Evolutionary conservation across 1,284 basidiomycete species (phyloP).

Genomic region (Agroathelia rolfsii): DNA sequence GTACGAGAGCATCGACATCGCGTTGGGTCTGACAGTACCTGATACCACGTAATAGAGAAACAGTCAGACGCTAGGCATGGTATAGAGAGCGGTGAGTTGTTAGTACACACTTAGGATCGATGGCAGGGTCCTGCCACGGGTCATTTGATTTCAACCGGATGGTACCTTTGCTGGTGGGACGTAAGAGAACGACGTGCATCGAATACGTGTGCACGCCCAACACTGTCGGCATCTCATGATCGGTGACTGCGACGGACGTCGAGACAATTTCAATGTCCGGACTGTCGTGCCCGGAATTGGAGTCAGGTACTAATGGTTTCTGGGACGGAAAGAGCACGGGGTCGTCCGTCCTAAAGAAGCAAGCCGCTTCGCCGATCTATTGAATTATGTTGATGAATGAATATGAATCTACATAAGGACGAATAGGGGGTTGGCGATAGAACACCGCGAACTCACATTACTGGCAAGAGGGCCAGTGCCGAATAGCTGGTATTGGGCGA

Average conservation of each 20-base stretch:
- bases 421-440: no score
- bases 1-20: conserved; percentile 44
- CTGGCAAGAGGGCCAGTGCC: conserved; percentile 37
- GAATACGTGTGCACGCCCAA: conserved; percentile 14
- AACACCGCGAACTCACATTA: conserved; percentile 53
- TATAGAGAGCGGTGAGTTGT: no score
- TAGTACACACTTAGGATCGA: conserved; percentile 36
- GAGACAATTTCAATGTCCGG: conserved; percentile 61
- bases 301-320: no score
- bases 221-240: no score
- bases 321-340: no score
- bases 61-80: neutral
- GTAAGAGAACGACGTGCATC: conserved; percentile 13
- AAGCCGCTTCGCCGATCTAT: conserved; percentile 51
- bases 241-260: no score
- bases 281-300: conserved; percentile 41
- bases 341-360: conserved; percentile 51
- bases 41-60: no score
- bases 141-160: conserved; percentile 29
- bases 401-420: no score
- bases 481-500: conserved; percentile 31
- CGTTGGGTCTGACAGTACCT: conserved; percentile 50
- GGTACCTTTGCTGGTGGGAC: conserved; percentile 34
- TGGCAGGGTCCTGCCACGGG: conserved; percentile 31
- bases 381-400: no score